phyloP scores from a whole-genome alignment of 768 basidiomycete genomes.

The Thelephora ganbajun region DNA sequence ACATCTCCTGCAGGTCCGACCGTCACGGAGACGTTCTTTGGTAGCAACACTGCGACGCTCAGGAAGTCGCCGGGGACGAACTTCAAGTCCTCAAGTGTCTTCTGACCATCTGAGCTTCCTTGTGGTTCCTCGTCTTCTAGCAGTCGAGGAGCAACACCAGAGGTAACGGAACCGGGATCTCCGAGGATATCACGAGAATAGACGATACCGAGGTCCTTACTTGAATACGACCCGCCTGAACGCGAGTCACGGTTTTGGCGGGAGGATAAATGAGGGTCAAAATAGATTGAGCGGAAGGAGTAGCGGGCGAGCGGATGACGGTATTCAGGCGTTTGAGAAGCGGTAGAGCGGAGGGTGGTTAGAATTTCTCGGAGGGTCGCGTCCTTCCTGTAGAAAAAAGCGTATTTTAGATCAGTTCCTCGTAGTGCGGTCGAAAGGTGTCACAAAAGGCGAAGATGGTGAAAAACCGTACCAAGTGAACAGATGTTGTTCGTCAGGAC shows the following conservation, averaged over 20 bases:
- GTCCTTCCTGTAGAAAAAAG: slow-evolving; percentile 45
- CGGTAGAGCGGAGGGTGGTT: slow-evolving; percentile 59
- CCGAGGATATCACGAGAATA: slow-evolving; percentile 78
- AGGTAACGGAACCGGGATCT: slow-evolving; percentile 51
- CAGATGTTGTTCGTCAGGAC: slow-evolving; percentile 70
- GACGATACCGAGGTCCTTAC: slow-evolving; percentile 71
- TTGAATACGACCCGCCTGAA: slow-evolving; percentile 39
- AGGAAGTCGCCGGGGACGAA: slow-evolving; percentile 77
- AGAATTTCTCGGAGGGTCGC: slow-evolving; percentile 69
- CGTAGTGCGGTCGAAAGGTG: neutral
- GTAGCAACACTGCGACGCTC: slow-evolving; percentile 58
- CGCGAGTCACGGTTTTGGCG: slow-evolving; percentile 16
- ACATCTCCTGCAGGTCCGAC: slow-evolving; percentile 33
- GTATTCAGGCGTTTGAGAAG: slow-evolving; percentile 56
- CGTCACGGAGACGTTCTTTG: slow-evolving; percentile 38
- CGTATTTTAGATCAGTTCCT: neutral
- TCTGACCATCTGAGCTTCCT: slow-evolving; percentile 29
- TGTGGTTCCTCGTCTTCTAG: slow-evolving; percentile 31
- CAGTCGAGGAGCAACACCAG: slow-evolving; percentile 40
- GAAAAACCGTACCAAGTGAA: slow-evolving; percentile 51
- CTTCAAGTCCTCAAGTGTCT: slow-evolving; percentile 65
- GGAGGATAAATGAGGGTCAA: slow-evolving; percentile 40
- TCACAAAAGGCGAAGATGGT: neutral
- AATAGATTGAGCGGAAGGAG: slow-evolving; percentile 68
- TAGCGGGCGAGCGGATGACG: slow-evolving; percentile 74